Base-by-base conservation (phyloP, 2,329 filamentous ascomycete genomes). In the Chaetomium sp. region DNA sequence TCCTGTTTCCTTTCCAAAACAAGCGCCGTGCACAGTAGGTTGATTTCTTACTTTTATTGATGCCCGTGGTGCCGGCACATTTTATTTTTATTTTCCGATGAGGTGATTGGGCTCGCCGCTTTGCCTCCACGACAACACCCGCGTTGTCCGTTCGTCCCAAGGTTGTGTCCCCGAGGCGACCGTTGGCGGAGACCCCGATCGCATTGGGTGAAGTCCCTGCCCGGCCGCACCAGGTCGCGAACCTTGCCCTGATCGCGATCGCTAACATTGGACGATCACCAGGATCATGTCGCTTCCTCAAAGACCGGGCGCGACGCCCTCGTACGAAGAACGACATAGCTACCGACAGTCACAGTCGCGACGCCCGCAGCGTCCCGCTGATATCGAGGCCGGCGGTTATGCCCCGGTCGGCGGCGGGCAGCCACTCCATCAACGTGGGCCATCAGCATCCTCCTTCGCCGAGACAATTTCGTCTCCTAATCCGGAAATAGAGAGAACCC, bases 341-440 rank as follows among this genome's bases (percentile, higher is more conserved):
- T 92, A 91, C 76, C 85, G 89, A 71, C 87, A 88, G 69, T 89
- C 90, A 51, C 84, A 86, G 29, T 86, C 87, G 61, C 86, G 90
- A 72, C 87, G 89, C 70, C 81, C 80, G 60, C 81, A 79, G 60
- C 84, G 84, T 65, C 85, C 87, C 56, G 83, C 84, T 64, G 91
- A 96, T 74, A 80, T 91, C 72, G 92, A 96, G 75, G 81, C 87
- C 45, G 87, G 85, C 62, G 78, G 78, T 57, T 84, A 83, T 70
- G 78, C 76, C 64, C 77, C 80, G 62, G 78, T 80, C 65, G 78
- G 80, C 64, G 72, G 70, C 47, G 72, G 74, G 67, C 72, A 76
- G 67, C 73, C 78, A 72, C 75, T 78, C 55, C 83, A 85, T 78
- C 78, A 81, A 73, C 85, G 84, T 79, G 83, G 81, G 76, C 82